phyloP scores from a whole-genome alignment of 257 asterid genomes.

The Solanum microdontum region DNA sequence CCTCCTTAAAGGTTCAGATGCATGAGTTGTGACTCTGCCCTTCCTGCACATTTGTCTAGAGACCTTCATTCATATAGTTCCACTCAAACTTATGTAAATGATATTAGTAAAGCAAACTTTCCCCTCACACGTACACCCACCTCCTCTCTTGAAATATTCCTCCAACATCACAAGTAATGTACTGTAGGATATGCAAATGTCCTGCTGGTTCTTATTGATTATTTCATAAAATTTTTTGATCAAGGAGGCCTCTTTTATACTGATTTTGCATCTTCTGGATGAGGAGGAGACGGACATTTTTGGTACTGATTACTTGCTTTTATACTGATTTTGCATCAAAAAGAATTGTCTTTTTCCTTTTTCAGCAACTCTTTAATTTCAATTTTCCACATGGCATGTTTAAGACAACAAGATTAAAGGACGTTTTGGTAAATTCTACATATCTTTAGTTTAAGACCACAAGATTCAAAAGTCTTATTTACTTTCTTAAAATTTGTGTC shows the following conservation, averaged over 20 bases:
- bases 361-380: neutral
- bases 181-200: neutral
- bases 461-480: neutral
- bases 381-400: neutral
- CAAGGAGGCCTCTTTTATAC: neutral
- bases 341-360: neutral
- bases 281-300: neutral
- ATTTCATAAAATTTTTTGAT: neutral
- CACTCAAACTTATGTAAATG: neutral
- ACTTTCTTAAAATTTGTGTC: neutral
- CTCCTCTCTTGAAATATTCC: neutral
- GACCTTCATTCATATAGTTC: constrained; percentile 16
- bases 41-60: constrained; percentile 51
- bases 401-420: neutral
- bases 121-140: neutral
- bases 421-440: neutral
- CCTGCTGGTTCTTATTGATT: neutral
- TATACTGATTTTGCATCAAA: neutral
- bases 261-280: neutral
- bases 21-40: constrained; percentile 53
- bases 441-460: neutral
- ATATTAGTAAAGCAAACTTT: neutral
- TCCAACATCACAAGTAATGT: neutral
- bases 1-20: constrained; percentile 58
- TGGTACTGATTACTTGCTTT: neutral